phyloP scores from a whole-genome alignment of 2,329 filamentous ascomycete species.

The Clarireedia paspali region DNA sequence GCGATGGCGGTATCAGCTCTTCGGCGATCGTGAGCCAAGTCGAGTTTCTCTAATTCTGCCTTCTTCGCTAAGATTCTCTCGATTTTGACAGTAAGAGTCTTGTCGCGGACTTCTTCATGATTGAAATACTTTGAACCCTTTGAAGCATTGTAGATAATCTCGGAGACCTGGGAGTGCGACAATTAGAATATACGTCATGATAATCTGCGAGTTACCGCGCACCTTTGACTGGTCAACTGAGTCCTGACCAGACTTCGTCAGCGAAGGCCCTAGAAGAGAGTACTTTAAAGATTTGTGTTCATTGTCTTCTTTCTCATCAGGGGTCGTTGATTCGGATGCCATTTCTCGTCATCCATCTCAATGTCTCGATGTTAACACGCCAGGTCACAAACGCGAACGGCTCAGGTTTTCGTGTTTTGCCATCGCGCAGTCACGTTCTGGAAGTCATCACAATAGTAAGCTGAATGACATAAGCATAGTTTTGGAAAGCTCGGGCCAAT shows the following conservation, averaged over 20 bases:
- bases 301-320: background rate
- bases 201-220: constrained; percentile 6
- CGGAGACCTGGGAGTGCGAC: constrained; percentile 57
- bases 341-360: constrained; percentile 2
- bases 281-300: constrained; percentile 71
- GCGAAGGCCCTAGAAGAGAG: constrained; percentile 77
- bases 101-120: constrained; percentile 78
- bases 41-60: constrained; percentile 63
- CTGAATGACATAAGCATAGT: background rate
- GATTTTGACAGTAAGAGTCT: constrained; percentile 78
- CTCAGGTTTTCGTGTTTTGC: background rate
- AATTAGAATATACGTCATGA: background rate
- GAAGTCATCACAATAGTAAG: background rate
- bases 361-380: background rate
- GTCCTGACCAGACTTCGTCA: constrained; percentile 91
- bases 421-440: constrained; percentile 4
- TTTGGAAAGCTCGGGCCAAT: background rate
- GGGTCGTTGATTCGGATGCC: constrained; percentile 1
- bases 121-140: constrained; percentile 96
- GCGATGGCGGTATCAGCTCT: constrained; percentile 74
- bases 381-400: background rate
- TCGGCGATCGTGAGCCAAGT: constrained; percentile 65
- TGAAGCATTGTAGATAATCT: constrained; percentile 94
- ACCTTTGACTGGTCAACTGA: constrained; percentile 86
- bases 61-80: constrained; percentile 70